Conservation (phyloP, 495 filamentous ascomycete genomes). For the Aspergillus wentii region DNA sequence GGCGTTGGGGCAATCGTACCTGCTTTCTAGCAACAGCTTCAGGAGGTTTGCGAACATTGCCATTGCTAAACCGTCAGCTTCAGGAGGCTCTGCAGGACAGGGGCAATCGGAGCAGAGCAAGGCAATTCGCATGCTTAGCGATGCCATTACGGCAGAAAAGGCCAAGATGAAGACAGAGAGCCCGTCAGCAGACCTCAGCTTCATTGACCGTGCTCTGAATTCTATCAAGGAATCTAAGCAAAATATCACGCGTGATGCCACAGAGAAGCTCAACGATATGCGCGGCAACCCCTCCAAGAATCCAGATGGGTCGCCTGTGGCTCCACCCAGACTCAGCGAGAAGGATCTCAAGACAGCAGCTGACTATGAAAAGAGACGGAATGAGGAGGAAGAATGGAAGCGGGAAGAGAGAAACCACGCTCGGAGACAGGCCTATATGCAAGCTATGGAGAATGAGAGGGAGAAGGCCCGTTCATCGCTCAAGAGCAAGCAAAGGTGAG, state of each 20-base stretch:
- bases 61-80: slow-evolving; percentile 6
- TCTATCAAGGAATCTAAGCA: slow-evolving; percentile 12
- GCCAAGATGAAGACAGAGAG: slow-evolving; percentile 3
- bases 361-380: slow-evolving; percentile 19
- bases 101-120: background rate
- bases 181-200: slow-evolving; percentile 10
- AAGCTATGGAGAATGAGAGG: slow-evolving; percentile 11
- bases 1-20: slow-evolving; percentile 50
- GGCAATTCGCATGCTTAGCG: slow-evolving; percentile 19
- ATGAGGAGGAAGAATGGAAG: slow-evolving; percentile 23
- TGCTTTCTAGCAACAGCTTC: slow-evolving; percentile 36
- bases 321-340: slow-evolving; percentile 20
- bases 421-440: slow-evolving; percentile 15
- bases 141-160: slow-evolving; percentile 10
- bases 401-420: slow-evolving; percentile 24
- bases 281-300: slow-evolving; percentile 13
- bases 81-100: no score
- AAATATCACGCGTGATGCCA: slow-evolving; percentile 10
- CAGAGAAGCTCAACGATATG: slow-evolving; percentile 14
- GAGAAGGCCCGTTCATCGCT: slow-evolving; percentile 13
- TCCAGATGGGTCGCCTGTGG: slow-evolving; percentile 17
- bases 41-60: slow-evolving; percentile 22
- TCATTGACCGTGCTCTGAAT: slow-evolving; percentile 21
- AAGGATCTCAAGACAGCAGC: slow-evolving; percentile 21
- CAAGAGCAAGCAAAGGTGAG: slow-evolving; percentile 6